Base-by-base conservation (phyloP, 306 rosid genomes). In the Canavalia gladiata region DNA sequence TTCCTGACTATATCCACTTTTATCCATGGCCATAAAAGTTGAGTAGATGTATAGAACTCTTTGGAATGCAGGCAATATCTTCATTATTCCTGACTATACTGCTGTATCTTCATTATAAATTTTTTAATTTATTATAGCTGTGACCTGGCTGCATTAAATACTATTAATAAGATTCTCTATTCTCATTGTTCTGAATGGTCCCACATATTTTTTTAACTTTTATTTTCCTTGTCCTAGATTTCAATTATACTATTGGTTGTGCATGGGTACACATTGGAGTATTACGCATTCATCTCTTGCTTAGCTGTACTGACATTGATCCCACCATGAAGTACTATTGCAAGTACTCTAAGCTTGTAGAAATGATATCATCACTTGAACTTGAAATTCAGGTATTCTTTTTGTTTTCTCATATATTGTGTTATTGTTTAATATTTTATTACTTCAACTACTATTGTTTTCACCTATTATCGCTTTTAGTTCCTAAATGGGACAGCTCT, bases 321-420 rank as follows among this genome's bases (percentile, higher is more conserved):
- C 99, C 99, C 52, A 88, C 90, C 74, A 76, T 88, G 93, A 93
- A 95, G 80, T 88, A 93, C 83, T 68, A 80, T 79, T 89, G 87
- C 86, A 90, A 93, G 90, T 73, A 90, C 83, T 68, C 82, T 51
- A 89, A 89, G 72, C 85, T 90, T 39, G 82, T 84, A 50, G 97
- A 89, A 58, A 90, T 81, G 80, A 90, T 89, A 84, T 83, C 92
- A 58, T 87, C 81, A 30, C 93, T 85, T 85, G 88, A 90, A 75
- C 92, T 95, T 75, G 97, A 95, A 88, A 86, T 85, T 73, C 88
- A 93, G 99, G 99, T 95, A 90, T 72, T 63, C 10, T 42, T 4
- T 65, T 59, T 29, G 25, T 63, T 78, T 28, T 58, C 41, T 65
- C 37, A 6, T 25, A 58, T 31, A 30, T 46, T 47, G 12, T 18